Evolutionary conservation across 129 eudicot species (phyloP).

Genomic region (Lonicera japonica): DNA sequence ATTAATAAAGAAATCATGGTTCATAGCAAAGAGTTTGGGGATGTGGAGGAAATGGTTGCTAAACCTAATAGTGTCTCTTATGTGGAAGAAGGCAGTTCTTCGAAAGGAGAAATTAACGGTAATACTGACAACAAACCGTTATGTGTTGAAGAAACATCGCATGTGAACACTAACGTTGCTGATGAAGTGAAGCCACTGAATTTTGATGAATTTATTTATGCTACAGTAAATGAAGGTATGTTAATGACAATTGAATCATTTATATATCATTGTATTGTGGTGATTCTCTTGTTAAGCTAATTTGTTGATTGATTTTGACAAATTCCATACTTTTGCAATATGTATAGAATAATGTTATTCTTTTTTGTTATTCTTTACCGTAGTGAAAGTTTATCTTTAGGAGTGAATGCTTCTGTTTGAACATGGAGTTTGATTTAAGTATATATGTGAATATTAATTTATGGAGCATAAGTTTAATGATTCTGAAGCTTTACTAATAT

Average conservation of each 20-base stretch:
- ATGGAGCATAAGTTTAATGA: no score
- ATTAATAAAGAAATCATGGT: constrained; percentile 21
- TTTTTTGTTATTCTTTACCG: no score
- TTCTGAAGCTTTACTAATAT: not conserved
- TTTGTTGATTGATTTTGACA: no score
- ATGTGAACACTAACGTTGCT: constrained; percentile 20
- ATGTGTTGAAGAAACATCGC: constrained; percentile 25
- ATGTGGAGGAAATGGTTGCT: no score
- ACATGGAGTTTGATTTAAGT: no score
- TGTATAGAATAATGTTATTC: no score
- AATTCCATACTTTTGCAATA: no score
- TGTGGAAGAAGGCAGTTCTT: constrained; percentile 20
- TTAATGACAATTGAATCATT: not conserved
- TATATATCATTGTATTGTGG: not conserved
- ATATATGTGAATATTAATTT: no score
- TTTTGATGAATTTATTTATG: constrained; percentile 51
- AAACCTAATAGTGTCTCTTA: no score
- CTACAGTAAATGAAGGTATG: constrained; percentile 81
- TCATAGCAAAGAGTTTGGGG: constrained; percentile 14
- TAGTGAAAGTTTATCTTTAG: no score
- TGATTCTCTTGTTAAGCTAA: not conserved
- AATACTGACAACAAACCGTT: constrained; percentile 14
- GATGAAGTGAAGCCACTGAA: constrained; percentile 45
- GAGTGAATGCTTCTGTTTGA: no score
- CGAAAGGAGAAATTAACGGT: constrained; percentile 22